phyloP scores from a whole-genome alignment of 805 yeast genomes.

The Lipomyces starkeyi region DNA sequence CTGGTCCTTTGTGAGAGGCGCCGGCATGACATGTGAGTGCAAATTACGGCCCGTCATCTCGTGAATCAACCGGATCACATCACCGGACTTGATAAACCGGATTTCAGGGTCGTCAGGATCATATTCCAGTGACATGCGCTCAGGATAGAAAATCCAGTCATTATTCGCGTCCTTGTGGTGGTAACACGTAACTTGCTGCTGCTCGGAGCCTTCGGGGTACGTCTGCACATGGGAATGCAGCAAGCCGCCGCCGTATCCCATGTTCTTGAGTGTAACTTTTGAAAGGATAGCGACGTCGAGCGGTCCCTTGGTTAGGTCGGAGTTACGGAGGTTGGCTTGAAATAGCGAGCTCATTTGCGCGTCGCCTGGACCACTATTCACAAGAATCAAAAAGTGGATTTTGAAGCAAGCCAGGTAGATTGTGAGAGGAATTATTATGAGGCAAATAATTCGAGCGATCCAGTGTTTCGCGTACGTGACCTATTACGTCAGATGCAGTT shows the following conservation, averaged over 20 bases:
- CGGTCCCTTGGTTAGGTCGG: slow-evolving; percentile 69
- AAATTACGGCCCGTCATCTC: slow-evolving; percentile 71
- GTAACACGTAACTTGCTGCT: slow-evolving; percentile 94
- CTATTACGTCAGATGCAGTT: neutral
- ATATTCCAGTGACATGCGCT: slow-evolving; percentile 39
- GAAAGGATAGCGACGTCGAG: slow-evolving; percentile 69
- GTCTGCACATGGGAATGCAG: slow-evolving; percentile 86
- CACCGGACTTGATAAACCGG: slow-evolving; percentile 61
- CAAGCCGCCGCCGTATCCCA: slow-evolving; percentile 72
- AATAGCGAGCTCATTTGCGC: slow-evolving; percentile 87
- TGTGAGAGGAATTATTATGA: slow-evolving; percentile 73
- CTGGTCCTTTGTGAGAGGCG: slow-evolving; percentile 68
- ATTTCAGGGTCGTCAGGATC: slow-evolving; percentile 42
- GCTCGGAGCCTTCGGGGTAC: slow-evolving; percentile 90
- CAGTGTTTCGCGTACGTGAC: slow-evolving; percentile 60
- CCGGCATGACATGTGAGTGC: slow-evolving; percentile 81
- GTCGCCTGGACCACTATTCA: slow-evolving; percentile 90
- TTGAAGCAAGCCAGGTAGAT: slow-evolving; percentile 78
- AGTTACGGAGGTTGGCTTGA: slow-evolving; percentile 81
- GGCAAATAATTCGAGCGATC: slow-evolving; percentile 64
- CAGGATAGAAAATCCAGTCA: slow-evolving; percentile 64
- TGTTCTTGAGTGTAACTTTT: slow-evolving; percentile 66
- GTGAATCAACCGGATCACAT: slow-evolving; percentile 74
- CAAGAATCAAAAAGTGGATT: slow-evolving; percentile 76
- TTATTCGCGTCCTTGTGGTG: slow-evolving; percentile 88